Conservation (phyloP, 1,284 basidiomycete species). For the Bjerkandera adusta region DNA sequence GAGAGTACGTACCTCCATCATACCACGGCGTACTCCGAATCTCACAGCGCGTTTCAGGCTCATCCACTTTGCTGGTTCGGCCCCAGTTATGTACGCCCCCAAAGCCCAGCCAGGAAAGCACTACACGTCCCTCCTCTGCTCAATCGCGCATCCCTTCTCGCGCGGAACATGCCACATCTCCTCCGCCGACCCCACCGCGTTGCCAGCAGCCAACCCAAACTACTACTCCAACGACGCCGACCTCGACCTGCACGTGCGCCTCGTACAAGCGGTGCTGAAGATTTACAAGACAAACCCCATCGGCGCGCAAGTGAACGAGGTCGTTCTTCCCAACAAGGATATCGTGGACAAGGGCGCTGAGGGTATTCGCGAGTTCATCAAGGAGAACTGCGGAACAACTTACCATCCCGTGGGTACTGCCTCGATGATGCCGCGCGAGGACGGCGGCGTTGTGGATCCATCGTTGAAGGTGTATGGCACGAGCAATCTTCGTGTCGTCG, state of each 20-base stretch:
- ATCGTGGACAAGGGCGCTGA: constrained; percentile 1
- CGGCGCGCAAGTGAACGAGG: neutral
- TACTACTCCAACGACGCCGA: constrained; percentile 11
- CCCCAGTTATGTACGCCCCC: constrained; percentile 7
- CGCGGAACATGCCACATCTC: constrained; percentile 11
- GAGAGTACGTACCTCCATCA: constrained; percentile 1
- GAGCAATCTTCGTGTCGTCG: constrained; percentile 22
- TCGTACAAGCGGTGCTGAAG: constrained; percentile 1
- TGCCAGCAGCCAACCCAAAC: constrained; percentile 12
- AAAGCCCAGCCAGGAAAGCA: constrained; percentile 9
- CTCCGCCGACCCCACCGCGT: constrained; percentile 5
- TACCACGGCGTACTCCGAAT: neutral
- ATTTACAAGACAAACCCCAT: constrained; percentile 8
- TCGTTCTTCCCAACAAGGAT: neutral
- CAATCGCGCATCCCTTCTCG: constrained; percentile 9
- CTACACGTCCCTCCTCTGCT: constrained; percentile 13
- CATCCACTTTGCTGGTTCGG: constrained; percentile 4
- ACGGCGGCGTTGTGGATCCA: constrained; percentile 51
- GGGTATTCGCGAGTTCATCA: constrained; percentile 6
- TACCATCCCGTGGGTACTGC: constrained; percentile 29
- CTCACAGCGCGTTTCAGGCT: neutral
- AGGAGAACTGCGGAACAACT: constrained; percentile 2
- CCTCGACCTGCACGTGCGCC: constrained; percentile 1
- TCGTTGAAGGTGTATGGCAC: constrained; percentile 41
- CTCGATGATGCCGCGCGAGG: constrained; percentile 45